Percentiles rank a stretch among this genome's conserved stretches.
Evolutionary conservation across 495 filamentous ascomycete species (phyloP).

Genomic region (Penicillium simplicissimum): DNA sequence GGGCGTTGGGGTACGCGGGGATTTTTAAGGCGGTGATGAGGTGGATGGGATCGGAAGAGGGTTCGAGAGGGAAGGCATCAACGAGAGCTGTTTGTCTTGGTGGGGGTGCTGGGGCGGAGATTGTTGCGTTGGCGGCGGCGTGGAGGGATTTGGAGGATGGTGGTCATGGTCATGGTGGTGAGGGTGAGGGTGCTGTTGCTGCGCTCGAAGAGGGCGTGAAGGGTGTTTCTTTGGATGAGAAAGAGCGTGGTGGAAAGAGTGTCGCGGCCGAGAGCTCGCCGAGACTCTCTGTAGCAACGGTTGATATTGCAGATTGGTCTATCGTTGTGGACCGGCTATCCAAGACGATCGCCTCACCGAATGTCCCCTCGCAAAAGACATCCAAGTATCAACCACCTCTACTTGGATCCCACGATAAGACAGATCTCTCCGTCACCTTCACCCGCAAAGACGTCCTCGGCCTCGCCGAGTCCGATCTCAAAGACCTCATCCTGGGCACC

Average conservation of each 20-base stretch:
- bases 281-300: conserved; percentile 56
- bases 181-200: conserved; percentile 9
- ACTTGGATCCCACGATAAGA: conserved; percentile 22
- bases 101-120: conserved; percentile 83
- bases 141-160: conserved; percentile 43
- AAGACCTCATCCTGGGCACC: conserved; percentile 33
- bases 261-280: not conserved
- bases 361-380: conserved; percentile 27
- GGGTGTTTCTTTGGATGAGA: conserved; percentile 22
- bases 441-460: conserved; percentile 63
- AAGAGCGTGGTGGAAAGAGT: conserved; percentile 2
- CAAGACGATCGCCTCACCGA: conserved; percentile 33
- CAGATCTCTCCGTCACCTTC: conserved; percentile 51
- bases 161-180: not conserved
- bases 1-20: conserved; percentile 76
- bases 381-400: conserved; percentile 52
- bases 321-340: conserved; percentile 58
- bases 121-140: conserved; percentile 70
- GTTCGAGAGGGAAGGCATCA: no score
- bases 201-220: conserved; percentile 18
- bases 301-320: conserved; percentile 82
- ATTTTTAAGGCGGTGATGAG: conserved; percentile 53
- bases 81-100: conserved; percentile 70
- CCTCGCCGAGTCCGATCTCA: conserved; percentile 42
- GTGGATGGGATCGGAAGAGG: conserved; percentile 29